Percentiles rank a stretch among this genome's conserved stretches.
phyloP scores from a whole-genome alignment of 495 filamentous ascomycete species.

The Extremus antarcticus region DNA sequence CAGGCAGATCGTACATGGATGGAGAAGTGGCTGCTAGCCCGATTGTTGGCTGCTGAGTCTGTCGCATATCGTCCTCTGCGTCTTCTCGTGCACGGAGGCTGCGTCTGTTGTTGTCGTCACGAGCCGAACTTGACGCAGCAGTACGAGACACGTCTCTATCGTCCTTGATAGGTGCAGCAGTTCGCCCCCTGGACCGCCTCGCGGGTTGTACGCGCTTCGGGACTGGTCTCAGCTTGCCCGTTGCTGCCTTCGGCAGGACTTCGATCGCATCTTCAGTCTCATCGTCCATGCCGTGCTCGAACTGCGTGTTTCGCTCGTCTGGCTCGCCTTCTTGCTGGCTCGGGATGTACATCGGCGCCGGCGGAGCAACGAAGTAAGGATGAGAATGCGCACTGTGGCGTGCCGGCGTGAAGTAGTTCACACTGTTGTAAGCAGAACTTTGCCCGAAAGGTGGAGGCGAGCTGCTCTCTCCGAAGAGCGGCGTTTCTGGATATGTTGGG shows the following conservation, averaged over 20 bases:
- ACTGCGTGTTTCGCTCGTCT: neutral
- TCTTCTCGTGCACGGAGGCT: too few species aligned
- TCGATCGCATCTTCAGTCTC: too few species aligned
- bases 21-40: too few species aligned
- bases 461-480: neutral
- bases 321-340: neutral
- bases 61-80: too few species aligned
- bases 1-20: too few species aligned
- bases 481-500: neutral
- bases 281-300: neutral
- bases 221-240: neutral
- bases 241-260: too few species aligned
- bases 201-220: neutral
- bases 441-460: neutral
- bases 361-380: conserved; percentile 3
- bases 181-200: neutral
- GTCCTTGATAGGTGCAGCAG: neutral
- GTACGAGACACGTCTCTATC: too few species aligned
- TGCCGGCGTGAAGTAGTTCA: conserved; percentile 1
- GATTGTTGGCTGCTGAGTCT: too few species aligned
- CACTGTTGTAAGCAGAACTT: neutral
- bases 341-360: neutral
- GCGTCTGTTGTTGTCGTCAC: too few species aligned
- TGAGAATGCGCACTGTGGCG: neutral
- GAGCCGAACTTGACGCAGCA: too few species aligned